Evolutionary conservation across 768 basidiomycete genomes (phyloP).

Genomic region (Paxillus rubicundulus): DNA sequence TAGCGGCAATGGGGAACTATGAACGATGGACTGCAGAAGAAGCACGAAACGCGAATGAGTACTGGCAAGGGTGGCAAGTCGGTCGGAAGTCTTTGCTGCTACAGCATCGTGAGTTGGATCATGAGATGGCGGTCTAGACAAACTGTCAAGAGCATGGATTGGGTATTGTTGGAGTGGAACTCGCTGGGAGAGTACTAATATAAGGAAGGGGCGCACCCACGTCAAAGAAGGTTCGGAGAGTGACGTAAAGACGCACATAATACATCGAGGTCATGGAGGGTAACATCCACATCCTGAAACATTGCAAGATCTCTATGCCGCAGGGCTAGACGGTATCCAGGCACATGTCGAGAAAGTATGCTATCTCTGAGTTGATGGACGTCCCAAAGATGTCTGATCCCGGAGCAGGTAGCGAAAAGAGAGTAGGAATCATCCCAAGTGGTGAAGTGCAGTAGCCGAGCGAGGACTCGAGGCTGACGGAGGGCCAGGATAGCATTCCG

Average conservation of each 20-base stretch:
- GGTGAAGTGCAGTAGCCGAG: constrained; percentile 28
- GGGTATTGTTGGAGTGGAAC: constrained; percentile 70
- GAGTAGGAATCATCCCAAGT: constrained; percentile 42
- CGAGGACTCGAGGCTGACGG: constrained; percentile 35
- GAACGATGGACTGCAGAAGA: constrained; percentile 67
- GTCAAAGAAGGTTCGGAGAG: constrained; percentile 8
- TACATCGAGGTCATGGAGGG: constrained; percentile 58
- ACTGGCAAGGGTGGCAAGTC: constrained; percentile 48
- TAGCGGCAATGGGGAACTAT: constrained; percentile 52
- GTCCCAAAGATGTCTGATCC: constrained; percentile 34
- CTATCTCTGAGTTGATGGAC: constrained; percentile 34
- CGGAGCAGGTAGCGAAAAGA: constrained; percentile 35
- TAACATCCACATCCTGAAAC: constrained; percentile 48
- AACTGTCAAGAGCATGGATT: constrained; percentile 56
- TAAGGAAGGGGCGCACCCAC: neutral
- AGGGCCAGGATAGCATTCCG: constrained; percentile 25
- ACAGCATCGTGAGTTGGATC: constrained; percentile 29
- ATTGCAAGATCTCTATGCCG: constrained; percentile 38
- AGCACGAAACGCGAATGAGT: constrained; percentile 76
- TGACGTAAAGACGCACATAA: constrained; percentile 51
- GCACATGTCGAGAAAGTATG: constrained; percentile 51
- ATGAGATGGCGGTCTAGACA: constrained; percentile 38
- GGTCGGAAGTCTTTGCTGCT: constrained; percentile 22
- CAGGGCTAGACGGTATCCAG: constrained; percentile 50
- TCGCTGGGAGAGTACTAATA: constrained; percentile 60